phyloP scores from a whole-genome alignment of 148 eudicot species.

The Polygonum aviculare region DNA sequence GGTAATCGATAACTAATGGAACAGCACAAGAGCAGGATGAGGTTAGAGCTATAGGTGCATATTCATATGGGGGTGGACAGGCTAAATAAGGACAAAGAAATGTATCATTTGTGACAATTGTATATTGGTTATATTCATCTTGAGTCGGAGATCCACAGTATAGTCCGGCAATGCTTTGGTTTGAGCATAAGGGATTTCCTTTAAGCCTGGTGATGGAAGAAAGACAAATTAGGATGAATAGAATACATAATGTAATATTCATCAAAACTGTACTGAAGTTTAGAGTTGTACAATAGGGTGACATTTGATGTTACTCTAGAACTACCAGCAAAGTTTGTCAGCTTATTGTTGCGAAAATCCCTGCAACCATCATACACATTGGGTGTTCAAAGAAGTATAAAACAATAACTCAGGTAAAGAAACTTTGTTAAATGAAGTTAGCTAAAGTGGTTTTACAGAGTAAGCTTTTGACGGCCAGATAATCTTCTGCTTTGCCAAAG shows the following conservation, averaged over 20 bases:
- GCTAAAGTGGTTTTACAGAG: slow-evolving; percentile 39
- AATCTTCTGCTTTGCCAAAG: slow-evolving; percentile 57
- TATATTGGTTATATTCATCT: background rate
- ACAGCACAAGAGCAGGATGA: slow-evolving; percentile 77
- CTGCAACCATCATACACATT: slow-evolving; percentile 30
- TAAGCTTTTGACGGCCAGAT: slow-evolving; percentile 37
- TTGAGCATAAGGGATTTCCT: slow-evolving; percentile 69
- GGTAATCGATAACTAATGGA: slow-evolving; percentile 64
- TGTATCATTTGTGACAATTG: slow-evolving; percentile 22
- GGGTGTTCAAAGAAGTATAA: background rate
- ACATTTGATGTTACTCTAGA: slow-evolving; percentile 59
- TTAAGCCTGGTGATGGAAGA: slow-evolving; percentile 44
- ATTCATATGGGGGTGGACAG: slow-evolving; percentile 60
- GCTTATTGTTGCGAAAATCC: slow-evolving; percentile 58
- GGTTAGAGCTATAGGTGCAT: slow-evolving; percentile 37
- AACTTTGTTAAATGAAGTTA: background rate
- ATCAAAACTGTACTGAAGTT: slow-evolving; percentile 7
- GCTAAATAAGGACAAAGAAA: slow-evolving; percentile 33
- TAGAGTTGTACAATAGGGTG: slow-evolving; percentile 42
- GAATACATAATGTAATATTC: background rate
- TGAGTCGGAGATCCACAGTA: slow-evolving; percentile 19
- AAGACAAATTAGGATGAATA: background rate
- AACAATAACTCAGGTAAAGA: background rate
- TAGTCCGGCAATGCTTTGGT: slow-evolving; percentile 29
- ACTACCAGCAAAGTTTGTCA: slow-evolving; percentile 47